Conservation (phyloP, 2,329 filamentous ascomycete species). For the Talaromyces sp. region DNA sequence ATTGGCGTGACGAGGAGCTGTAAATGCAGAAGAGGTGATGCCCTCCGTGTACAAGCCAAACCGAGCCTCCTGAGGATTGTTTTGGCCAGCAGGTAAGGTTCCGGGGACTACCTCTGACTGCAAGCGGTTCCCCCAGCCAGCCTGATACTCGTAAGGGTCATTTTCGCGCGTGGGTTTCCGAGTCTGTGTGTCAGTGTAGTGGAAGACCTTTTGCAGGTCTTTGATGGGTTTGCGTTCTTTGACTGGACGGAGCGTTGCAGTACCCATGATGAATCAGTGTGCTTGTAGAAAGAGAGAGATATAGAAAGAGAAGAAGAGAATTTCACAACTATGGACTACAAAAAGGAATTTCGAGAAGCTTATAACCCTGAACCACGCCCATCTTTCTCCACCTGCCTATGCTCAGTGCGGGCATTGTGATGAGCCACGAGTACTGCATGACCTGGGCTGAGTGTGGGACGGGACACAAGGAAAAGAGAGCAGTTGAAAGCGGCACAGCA, state of each 20-base stretch:
- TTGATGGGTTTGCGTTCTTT: slow-evolving; percentile 17
- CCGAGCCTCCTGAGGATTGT: slow-evolving; percentile 25
- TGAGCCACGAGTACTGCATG: neutral
- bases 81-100: slow-evolving; percentile 24
- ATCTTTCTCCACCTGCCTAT: too few relatives aligned
- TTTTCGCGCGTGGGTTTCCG: slow-evolving; percentile 23
- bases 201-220: slow-evolving; percentile 24
- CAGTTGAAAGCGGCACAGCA: neutral
- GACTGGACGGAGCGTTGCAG: slow-evolving; percentile 21
- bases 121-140: slow-evolving; percentile 25
- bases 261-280: neutral
- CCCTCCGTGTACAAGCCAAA: slow-evolving; percentile 28
- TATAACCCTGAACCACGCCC: too few relatives aligned
- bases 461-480: neutral
- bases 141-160: slow-evolving; percentile 24
- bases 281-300: neutral
- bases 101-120: slow-evolving; percentile 29
- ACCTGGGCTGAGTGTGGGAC: neutral
- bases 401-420: neutral
- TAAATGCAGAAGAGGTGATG: slow-evolving; percentile 23
- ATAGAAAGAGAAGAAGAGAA: neutral
- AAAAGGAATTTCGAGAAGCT: too few relatives aligned
- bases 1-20: slow-evolving; percentile 20
- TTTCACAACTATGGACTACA: too few relatives aligned
- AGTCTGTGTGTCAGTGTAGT: slow-evolving; percentile 24